Percentiles rank a stretch among this genome's conserved stretches.
Evolutionary conservation across 73 alveolate genomes (phyloP).

Genomic region (Tetrahymena malaccensis): DNA sequence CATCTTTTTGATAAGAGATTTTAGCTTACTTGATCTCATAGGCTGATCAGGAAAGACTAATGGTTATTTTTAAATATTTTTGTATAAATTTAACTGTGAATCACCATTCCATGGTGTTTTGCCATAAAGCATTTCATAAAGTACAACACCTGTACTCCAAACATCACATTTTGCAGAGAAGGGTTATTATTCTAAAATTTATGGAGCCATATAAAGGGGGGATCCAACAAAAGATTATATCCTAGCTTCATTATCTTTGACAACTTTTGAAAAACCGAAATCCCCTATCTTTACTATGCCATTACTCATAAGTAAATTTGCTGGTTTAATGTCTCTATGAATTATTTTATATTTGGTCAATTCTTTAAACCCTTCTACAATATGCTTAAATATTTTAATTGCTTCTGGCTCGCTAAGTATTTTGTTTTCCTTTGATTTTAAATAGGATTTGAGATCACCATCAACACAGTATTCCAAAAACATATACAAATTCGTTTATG

Average conservation of each 20-base stretch:
- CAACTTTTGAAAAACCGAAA: slow-evolving; percentile 39
- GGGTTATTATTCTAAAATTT: slow-evolving; percentile 50
- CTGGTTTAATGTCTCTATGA: slow-evolving; percentile 49
- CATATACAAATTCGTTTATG: slow-evolving; percentile 21
- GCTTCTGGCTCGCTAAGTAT: slow-evolving; percentile 28
- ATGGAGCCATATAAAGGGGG: slow-evolving; percentile 84
- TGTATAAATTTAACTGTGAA: neutral
- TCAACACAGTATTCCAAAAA: slow-evolving; percentile 36
- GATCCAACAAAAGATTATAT: slow-evolving; percentile 66
- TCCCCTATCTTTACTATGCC: slow-evolving; percentile 44
- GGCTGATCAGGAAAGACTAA: slow-evolving; percentile 8
- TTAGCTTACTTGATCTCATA: neutral
- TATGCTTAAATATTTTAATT: slow-evolving; percentile 2
- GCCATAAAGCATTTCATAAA: slow-evolving; percentile 76
- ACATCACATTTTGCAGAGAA: slow-evolving; percentile 70
- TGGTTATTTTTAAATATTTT: neutral
- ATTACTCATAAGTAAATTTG: slow-evolving; percentile 41
- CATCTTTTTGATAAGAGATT: slow-evolving; percentile 4
- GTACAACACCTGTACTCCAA: slow-evolving; percentile 79
- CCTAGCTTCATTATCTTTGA: slow-evolving; percentile 22
- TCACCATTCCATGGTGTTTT: slow-evolving; percentile 59
- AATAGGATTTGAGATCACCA: slow-evolving; percentile 31
- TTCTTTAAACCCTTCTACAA: slow-evolving; percentile 18
- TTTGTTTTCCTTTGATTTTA: neutral
- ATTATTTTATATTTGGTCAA: slow-evolving; percentile 1